Evolutionary conservation across 345 rosid genomes (phyloP).

Genomic region (Hirschfeldia incana): DNA sequence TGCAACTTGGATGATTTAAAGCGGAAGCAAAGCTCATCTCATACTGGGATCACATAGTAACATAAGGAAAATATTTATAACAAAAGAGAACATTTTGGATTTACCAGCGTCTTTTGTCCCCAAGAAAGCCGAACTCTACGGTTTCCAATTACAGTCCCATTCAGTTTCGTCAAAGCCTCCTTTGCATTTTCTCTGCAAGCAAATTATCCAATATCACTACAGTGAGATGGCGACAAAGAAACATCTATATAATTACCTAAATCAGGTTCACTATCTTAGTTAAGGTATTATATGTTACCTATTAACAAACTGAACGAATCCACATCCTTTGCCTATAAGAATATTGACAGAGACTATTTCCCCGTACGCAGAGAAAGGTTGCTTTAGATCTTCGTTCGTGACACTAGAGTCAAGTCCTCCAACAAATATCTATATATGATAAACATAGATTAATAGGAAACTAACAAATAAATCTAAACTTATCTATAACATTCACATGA

Average conservation of each 20-base stretch:
- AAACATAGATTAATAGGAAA: slow-evolving; percentile 25
- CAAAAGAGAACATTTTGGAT: background rate
- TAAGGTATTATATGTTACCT: too few species aligned
- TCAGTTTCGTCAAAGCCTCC: slow-evolving; percentile 83
- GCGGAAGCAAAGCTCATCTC: background rate
- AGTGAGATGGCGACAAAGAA: background rate
- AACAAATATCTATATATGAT: slow-evolving; percentile 78
- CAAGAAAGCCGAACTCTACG: slow-evolving; percentile 83
- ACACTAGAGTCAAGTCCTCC: slow-evolving; percentile 94
- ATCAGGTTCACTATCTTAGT: background rate
- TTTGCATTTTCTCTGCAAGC: slow-evolving; percentile 69
- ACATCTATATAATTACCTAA: background rate
- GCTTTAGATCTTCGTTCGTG: slow-evolving; percentile 77
- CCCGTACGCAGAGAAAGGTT: slow-evolving; percentile 77
- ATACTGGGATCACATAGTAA: background rate
- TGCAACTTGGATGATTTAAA: background rate
- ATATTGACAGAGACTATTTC: slow-evolving; percentile 91
- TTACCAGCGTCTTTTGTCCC: slow-evolving; percentile 88
- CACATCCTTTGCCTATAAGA: slow-evolving; percentile 90
- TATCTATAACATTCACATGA: slow-evolving; percentile 27
- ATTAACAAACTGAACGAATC: slow-evolving; percentile 59
- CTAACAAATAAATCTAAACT: background rate
- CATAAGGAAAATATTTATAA: background rate
- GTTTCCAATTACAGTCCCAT: slow-evolving; percentile 63
- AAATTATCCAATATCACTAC: background rate